Conservation (phyloP, 176 grass and related monocot species). For the Aegilops speltoides region DNA sequence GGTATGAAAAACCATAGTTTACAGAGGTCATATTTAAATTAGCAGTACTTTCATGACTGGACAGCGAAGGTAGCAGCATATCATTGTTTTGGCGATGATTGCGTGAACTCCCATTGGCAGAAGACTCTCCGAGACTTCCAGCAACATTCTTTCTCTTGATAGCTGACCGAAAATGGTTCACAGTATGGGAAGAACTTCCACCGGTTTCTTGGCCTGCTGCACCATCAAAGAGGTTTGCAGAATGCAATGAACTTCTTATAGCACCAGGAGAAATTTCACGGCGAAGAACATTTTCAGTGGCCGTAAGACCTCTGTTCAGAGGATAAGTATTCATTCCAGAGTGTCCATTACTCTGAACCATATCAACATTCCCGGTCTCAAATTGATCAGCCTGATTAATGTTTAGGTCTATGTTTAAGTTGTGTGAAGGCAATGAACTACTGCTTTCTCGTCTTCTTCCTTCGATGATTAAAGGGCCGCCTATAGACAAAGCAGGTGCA, state of each 20-base stretch:
- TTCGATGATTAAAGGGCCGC: slow-evolving; percentile 34
- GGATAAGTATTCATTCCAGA: slow-evolving; percentile 27
- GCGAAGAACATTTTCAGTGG: neutral
- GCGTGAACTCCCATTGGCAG: slow-evolving; percentile 43
- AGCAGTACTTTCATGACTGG: slow-evolving; percentile 28
- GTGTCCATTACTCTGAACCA: slow-evolving; percentile 27
- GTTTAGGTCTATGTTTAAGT: slow-evolving; percentile 56
- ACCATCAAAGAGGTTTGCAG: slow-evolving; percentile 27
- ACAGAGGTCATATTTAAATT: slow-evolving; percentile 29
- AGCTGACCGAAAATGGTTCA: slow-evolving; percentile 22
- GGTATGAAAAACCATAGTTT: slow-evolving; percentile 29
- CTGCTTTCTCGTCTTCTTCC: slow-evolving; percentile 43
- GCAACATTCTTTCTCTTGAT: slow-evolving; percentile 56
- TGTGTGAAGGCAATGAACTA: slow-evolving; percentile 46
- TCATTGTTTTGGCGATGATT: slow-evolving; percentile 32
- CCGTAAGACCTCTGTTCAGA: slow-evolving; percentile 28
- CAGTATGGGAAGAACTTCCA: slow-evolving; percentile 30
- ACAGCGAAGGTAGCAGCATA: slow-evolving; percentile 23
- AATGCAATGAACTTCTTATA: slow-evolving; percentile 22
- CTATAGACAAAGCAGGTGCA: slow-evolving; percentile 31
- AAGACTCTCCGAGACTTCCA: slow-evolving; percentile 48
- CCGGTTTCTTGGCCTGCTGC: neutral
- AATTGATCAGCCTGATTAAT: slow-evolving; percentile 56
- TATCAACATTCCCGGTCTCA: slow-evolving; percentile 34
- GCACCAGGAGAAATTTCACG: slow-evolving; percentile 24